These are phyloP conservation scores for Thalassiosira mediterranea DNA, from an alignment of 352 stramenopile genomes.

Conservation along the genomic window DNA sequence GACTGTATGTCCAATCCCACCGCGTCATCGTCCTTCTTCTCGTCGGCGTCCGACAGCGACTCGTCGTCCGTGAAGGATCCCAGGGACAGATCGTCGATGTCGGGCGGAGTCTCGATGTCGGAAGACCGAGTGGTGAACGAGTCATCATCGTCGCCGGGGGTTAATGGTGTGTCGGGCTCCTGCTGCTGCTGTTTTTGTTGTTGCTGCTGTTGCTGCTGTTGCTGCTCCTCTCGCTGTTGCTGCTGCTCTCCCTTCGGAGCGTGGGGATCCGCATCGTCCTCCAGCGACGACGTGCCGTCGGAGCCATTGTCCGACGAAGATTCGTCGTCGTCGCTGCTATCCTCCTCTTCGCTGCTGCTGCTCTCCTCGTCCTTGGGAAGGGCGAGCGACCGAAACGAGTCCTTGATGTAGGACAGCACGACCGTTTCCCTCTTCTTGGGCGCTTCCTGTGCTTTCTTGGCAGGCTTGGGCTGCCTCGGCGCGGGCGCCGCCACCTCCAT, in stretches of 20 bases:
- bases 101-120: slow-evolving; percentile 47
- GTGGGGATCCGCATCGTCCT: too few relatives aligned
- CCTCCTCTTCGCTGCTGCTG: slow-evolving; percentile 2
- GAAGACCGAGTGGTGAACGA: slow-evolving; percentile 39
- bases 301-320: not conserved
- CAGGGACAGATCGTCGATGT: slow-evolving; percentile 48
- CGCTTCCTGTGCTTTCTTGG: not conserved
- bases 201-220: too few relatives aligned
- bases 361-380: not conserved
- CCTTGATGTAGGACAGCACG: slow-evolving; percentile 14
- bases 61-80: slow-evolving; percentile 44
- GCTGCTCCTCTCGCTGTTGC: too few relatives aligned
- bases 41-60: slow-evolving; percentile 10
- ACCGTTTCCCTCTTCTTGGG: slow-evolving; percentile 11
- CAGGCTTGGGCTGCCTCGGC: not conserved
- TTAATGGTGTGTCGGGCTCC: too few relatives aligned
- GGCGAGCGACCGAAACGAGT: not conserved
- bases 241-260: too few relatives aligned
- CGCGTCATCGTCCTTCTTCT: slow-evolving; percentile 6
- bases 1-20: not conserved
- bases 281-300: too few relatives aligned
- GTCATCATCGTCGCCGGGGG: slow-evolving; percentile 8
- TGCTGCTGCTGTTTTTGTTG: too few relatives aligned
- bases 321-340: not conserved
- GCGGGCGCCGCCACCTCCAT: too few relatives aligned